A percentile compares a stretch with the other conserved stretches of the same genome.
Conservation (phyloP, 495 filamentous ascomycete species). For the Penicillium chermesinum region DNA sequence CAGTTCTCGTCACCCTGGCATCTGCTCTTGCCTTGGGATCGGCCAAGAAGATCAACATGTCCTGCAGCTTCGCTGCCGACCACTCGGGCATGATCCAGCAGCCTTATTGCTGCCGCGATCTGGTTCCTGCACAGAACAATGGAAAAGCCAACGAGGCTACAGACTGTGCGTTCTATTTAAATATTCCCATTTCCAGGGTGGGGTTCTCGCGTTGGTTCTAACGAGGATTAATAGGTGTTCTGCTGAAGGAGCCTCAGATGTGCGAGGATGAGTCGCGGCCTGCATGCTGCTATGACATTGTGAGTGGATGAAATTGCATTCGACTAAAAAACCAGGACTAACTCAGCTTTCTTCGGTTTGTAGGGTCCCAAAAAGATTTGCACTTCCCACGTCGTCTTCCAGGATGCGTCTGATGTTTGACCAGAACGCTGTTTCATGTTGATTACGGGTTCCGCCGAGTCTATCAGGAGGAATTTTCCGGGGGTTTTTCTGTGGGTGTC, state of each 20-base stretch:
- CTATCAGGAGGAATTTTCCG: neutral
- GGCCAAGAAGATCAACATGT: conserved; percentile 27
- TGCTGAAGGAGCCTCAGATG: conserved; percentile 16
- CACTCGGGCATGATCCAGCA: conserved; percentile 31
- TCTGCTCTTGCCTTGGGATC: conserved; percentile 19
- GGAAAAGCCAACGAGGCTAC: conserved; percentile 23
- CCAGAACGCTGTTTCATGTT: neutral
- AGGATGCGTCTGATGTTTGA: conserved; percentile 19
- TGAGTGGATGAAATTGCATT: neutral
- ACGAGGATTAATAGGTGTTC: conserved; percentile 5
- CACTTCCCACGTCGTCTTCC: conserved; percentile 24
- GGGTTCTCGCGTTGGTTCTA: neutral
- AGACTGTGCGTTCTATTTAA: conserved; percentile 30
- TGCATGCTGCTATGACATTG: conserved; percentile 22
- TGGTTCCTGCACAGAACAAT: conserved; percentile 18
- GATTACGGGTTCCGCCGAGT: conserved; percentile 1
- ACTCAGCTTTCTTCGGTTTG: neutral
- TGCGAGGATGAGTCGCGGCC: conserved; percentile 28
- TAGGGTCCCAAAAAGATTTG: conserved; percentile 29
- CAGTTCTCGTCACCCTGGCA: conserved; percentile 18
- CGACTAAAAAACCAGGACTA: no score
- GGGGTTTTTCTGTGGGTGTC: conserved; percentile 13
- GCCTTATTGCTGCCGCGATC: conserved; percentile 36
- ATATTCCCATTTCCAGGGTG: neutral
- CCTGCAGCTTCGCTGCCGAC: conserved; percentile 31